These are phyloP conservation scores for Tetracentron sinense DNA, from an alignment of 164 flowering plant genomes.

Conservation along the genomic window DNA sequence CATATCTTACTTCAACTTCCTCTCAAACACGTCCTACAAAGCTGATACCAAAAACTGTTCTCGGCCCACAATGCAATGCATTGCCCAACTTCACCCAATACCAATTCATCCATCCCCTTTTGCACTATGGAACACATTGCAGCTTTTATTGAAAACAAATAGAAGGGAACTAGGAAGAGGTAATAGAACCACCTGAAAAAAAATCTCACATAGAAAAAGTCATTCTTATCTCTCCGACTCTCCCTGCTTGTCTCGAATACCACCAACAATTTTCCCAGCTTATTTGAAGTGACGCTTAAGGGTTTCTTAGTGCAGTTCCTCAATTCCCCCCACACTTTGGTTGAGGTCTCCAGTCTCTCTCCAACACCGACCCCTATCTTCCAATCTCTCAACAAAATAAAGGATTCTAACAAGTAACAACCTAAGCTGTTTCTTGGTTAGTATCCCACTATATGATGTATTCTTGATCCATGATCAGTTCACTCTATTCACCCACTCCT, in stretches of 20 bases:
- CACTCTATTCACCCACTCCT: not conserved
- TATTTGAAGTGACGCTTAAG: not conserved
- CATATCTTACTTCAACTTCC: not conserved
- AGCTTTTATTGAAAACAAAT: not conserved
- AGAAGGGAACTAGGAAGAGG: not conserved
- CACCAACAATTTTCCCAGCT: not conserved
- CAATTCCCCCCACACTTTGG: not conserved
- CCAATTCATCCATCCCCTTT: not conserved
- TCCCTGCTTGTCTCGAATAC: not conserved
- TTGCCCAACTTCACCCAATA: not conserved
- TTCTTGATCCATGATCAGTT: not conserved
- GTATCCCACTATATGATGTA: not conserved
- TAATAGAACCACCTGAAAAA: not conserved
- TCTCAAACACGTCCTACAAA: not conserved
- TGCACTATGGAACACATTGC: not conserved
- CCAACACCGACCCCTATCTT: no score
- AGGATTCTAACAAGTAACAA: not conserved
- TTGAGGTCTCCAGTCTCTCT: not conserved
- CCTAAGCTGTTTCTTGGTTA: not conserved
- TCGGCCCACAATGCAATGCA: not conserved
- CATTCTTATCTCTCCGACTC: not conserved
- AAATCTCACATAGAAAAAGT: not conserved
- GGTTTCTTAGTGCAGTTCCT: not conserved
- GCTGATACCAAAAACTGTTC: not conserved
- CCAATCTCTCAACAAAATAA: not conserved